Conservation (phyloP, 441 rosid species). For the Iberis amara region DNA sequence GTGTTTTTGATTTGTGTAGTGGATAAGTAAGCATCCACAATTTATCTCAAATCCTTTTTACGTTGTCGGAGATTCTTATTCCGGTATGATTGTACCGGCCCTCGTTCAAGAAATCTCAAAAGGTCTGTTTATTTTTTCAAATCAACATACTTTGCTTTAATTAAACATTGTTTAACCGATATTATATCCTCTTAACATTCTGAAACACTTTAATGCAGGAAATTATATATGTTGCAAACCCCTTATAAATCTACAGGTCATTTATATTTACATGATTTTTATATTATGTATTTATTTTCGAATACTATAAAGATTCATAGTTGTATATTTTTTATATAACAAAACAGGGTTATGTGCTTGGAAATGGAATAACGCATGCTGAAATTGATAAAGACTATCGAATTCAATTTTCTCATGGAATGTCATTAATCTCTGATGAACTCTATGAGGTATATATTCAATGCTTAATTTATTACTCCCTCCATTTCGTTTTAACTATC, state of each 20-base stretch:
- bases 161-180: neutral
- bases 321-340: too few species aligned
- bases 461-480: too few species aligned
- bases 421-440: conserved; percentile 17
- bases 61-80: conserved; percentile 33
- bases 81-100: conserved; percentile 34
- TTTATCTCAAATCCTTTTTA: conserved; percentile 28
- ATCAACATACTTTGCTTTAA: too few species aligned
- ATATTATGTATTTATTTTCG: too few species aligned
- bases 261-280: too few species aligned
- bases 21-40: conserved; percentile 32
- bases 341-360: conserved; percentile 13
- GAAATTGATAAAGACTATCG: neutral
- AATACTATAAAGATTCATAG: too few species aligned
- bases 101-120: conserved; percentile 30
- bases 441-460: conserved; percentile 11
- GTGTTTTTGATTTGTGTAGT: conserved; percentile 10
- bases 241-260: conserved; percentile 2
- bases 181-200: neutral
- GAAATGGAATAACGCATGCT: neutral
- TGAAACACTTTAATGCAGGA: conserved; percentile 6
- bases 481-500: too few species aligned
- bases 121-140: conserved; percentile 25
- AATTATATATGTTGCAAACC: neutral
- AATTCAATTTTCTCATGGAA: conserved; percentile 7